phyloP scores from a whole-genome alignment of 2,329 filamentous ascomycete species.

The Pleurostoma richardsiae region DNA sequence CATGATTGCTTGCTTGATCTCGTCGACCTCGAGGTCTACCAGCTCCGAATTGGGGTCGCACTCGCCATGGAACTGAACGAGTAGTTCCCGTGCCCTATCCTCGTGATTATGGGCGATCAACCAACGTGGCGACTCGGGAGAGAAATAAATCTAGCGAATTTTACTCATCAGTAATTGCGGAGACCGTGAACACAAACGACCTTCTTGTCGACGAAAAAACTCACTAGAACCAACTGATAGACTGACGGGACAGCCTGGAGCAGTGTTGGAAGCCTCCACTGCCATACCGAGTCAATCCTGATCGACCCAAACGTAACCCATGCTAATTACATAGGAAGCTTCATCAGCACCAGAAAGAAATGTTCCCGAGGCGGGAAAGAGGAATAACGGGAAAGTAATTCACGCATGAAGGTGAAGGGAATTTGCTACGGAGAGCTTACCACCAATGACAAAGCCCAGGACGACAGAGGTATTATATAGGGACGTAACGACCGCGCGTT shows the following conservation, averaged over 20 bases:
- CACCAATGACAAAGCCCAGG: constrained; percentile 29
- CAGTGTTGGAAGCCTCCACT: constrained; percentile 38
- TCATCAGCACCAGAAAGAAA: too few relatives aligned
- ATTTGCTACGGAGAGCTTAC: too few relatives aligned
- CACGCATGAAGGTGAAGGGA: too few relatives aligned
- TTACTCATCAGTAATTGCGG: too few relatives aligned
- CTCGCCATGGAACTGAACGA: constrained; percentile 29
- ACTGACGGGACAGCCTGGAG: constrained; percentile 41
- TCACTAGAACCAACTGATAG: constrained; percentile 27
- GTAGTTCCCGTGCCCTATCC: constrained; percentile 19
- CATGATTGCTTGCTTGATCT: constrained; percentile 39
- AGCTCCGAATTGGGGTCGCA: constrained; percentile 30
- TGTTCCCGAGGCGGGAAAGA: too few relatives aligned
- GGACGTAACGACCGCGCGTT: constrained; percentile 29
- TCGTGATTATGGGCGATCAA: constrained; percentile 20
- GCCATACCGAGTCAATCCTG: neutral
- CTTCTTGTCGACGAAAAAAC: too few relatives aligned
- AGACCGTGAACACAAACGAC: too few relatives aligned
- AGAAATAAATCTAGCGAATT: constrained; percentile 13
- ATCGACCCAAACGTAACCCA: constrained; percentile 26
- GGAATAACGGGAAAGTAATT: too few relatives aligned
- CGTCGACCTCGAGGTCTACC: constrained; percentile 33
- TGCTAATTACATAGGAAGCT: constrained; percentile 2
- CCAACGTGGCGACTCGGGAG: constrained; percentile 27
- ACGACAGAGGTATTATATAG: constrained; percentile 35